A percentile compares a stretch with the other conserved stretches of the same genome.
Evolutionary conservation across 2,329 filamentous ascomycete species (phyloP).

Genomic region (Xylariaceae sp.): DNA sequence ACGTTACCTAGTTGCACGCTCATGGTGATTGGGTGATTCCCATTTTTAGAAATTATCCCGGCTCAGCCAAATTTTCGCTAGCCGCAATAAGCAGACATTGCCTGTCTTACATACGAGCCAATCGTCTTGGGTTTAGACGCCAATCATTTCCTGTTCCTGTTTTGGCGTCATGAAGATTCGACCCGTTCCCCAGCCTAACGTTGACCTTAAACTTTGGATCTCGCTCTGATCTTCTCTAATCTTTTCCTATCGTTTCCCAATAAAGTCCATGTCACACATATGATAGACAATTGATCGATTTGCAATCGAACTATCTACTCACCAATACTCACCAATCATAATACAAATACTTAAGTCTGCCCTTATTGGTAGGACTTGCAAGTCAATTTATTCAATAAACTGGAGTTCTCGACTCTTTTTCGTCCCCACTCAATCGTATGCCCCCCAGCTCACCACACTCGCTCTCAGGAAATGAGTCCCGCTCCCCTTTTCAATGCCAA

Average conservation of each 20-base stretch:
- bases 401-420: conserved; percentile 11
- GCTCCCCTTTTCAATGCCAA: too few species aligned
- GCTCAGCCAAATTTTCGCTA: neutral
- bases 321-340: too few species aligned
- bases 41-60: too few species aligned
- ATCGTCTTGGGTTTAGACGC: neutral
- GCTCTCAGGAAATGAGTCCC: conserved; percentile 18
- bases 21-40: too few species aligned
- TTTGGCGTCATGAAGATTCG: neutral
- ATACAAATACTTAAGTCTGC: too few species aligned
- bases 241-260: too few species aligned
- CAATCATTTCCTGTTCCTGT: conserved; percentile 7
- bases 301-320: too few species aligned
- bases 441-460: conserved; percentile 3
- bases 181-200: neutral
- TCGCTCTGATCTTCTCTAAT: neutral
- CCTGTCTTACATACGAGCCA: neutral
- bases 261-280: neutral
- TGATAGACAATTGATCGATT: neutral
- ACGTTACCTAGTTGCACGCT: too few species aligned
- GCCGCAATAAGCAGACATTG: neutral
- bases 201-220: neutral
- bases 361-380: too few species aligned
- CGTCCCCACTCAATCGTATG: conserved; percentile 19
- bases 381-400: neutral